Evolutionary conservation across 768 basidiomycete species (phyloP).

Genomic region (Candolleomyces aberdarensis): DNA sequence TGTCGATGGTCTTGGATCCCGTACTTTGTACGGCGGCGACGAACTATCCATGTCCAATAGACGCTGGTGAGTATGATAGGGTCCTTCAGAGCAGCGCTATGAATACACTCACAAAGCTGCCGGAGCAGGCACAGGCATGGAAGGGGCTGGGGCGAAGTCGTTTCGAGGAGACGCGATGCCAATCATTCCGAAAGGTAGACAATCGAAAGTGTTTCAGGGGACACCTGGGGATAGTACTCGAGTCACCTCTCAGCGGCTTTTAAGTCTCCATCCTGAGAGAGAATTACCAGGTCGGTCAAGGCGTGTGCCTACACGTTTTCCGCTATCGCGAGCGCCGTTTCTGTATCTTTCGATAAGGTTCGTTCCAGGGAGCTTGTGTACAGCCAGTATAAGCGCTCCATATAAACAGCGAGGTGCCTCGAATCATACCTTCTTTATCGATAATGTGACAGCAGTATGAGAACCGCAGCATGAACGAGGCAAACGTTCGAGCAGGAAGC

Average conservation of each 20-base stretch:
- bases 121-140: neutral
- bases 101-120: neutral
- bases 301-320: neutral
- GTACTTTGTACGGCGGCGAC: neutral
- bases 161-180: neutral
- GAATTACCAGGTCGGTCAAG: neutral
- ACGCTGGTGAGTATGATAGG: neutral
- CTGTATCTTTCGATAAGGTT: constrained; percentile 29
- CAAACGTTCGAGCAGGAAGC: too few relatives aligned
- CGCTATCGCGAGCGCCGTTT: neutral
- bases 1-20: too few relatives aligned
- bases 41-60: neutral
- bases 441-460: too few relatives aligned
- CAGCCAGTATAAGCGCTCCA: too few relatives aligned
- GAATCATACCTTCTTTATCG: too few relatives aligned
- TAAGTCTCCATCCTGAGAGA: neutral
- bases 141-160: neutral
- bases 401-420: too few relatives aligned
- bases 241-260: neutral
- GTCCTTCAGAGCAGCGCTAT: neutral
- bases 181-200: neutral
- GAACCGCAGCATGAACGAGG: too few relatives aligned
- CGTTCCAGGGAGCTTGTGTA: too few relatives aligned
- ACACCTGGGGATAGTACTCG: neutral
- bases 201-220: neutral